Conservation (phyloP, 805 yeast genomes). For the Saccharomyces paradoxus region DNA sequence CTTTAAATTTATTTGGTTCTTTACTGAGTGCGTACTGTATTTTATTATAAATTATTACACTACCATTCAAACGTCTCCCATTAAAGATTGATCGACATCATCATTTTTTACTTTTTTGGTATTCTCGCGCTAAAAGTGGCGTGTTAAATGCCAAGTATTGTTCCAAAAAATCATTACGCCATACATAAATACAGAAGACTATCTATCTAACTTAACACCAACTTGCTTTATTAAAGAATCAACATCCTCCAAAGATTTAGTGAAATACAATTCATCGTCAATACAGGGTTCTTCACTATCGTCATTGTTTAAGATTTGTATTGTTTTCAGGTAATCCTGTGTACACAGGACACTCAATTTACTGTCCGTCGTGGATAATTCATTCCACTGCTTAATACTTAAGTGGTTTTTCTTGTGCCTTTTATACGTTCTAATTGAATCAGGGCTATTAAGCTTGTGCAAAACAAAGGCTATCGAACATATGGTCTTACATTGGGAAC, state of each 20-base stretch:
- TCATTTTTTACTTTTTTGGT: neutral
- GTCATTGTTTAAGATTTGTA: slow-evolving; percentile 3
- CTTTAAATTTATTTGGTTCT: neutral
- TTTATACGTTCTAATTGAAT: slow-evolving; percentile 8
- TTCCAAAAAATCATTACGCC: neutral
- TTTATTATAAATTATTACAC: neutral
- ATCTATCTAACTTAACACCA: neutral
- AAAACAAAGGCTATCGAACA: slow-evolving; percentile 33
- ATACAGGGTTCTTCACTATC: slow-evolving; percentile 5
- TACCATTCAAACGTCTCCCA: neutral
- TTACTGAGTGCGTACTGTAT: neutral
- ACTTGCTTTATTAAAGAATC: neutral
- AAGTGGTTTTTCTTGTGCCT: slow-evolving; percentile 13
- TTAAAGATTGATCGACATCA: neutral
- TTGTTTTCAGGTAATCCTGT: slow-evolving; percentile 8
- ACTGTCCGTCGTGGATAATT: slow-evolving; percentile 3
- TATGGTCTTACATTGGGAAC: slow-evolving; percentile 32
- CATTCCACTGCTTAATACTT: slow-evolving; percentile 10
- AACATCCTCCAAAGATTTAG: neutral
- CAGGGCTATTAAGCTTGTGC: slow-evolving; percentile 5
- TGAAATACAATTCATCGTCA: slow-evolving; percentile 12
- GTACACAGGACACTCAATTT: slow-evolving; percentile 7
- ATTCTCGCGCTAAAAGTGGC: neutral
- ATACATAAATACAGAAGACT: neutral
- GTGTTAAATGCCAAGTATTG: neutral